Evolutionary conservation across 768 basidiomycete species (phyloP).

Genomic region (Hericium coralloides): DNA sequence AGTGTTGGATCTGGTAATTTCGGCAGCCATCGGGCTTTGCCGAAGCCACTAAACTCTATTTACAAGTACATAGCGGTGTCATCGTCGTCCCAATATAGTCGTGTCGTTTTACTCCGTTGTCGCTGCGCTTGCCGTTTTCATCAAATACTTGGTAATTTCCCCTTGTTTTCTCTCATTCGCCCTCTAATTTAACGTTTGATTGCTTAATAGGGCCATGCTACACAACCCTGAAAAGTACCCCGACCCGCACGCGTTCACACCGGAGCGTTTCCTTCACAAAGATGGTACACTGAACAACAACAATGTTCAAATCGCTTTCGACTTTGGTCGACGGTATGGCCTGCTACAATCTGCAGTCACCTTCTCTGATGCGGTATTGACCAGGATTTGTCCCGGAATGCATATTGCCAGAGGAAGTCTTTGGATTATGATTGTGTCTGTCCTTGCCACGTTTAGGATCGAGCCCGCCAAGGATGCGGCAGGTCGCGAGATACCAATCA

Average conservation of each 20-base stretch:
- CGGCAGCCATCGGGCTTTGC: too few relatives aligned
- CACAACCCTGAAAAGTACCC: constrained; percentile 15
- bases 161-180: neutral
- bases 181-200: too few relatives aligned
- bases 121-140: neutral
- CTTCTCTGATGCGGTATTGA: too few relatives aligned
- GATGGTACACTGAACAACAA: constrained; percentile 19
- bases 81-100: too few relatives aligned
- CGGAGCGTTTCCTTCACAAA: constrained; percentile 12
- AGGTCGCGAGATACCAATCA: neutral
- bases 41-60: too few relatives aligned
- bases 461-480: neutral
- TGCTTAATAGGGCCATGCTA: constrained; percentile 4
- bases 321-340: constrained; percentile 7
- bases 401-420: too few relatives aligned
- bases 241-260: constrained; percentile 15
- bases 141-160: neutral
- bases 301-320: constrained; percentile 17
- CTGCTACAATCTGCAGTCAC: too few relatives aligned
- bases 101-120: too few relatives aligned
- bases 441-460: neutral
- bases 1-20: too few relatives aligned
- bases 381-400: too few relatives aligned
- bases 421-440: too few relatives aligned
- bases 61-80: too few relatives aligned